Evolutionary conservation across 257 asterid species (phyloP).

Genomic region (Nicotiana attenuata): DNA sequence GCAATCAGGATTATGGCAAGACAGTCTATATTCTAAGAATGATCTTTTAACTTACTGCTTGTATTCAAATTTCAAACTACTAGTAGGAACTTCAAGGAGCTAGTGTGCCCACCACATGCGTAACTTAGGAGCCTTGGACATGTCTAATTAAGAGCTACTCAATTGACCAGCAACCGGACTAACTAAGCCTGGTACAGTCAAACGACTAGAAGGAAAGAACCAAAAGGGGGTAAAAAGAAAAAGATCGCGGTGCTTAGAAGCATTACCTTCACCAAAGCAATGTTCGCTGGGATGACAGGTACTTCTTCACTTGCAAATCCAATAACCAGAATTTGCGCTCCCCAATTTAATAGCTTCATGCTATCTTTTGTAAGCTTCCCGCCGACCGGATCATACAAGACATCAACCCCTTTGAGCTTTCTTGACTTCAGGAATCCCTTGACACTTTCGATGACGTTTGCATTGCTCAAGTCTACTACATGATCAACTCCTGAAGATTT

Average conservation of each 20-base stretch:
- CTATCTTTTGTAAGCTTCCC: constrained; percentile 81
- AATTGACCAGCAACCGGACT: too few species aligned
- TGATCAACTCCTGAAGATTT: constrained; percentile 82
- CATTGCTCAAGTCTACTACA: constrained; percentile 69
- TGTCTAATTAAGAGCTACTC: neutral
- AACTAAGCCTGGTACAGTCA: neutral
- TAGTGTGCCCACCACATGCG: neutral
- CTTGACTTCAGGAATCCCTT: constrained; percentile 62
- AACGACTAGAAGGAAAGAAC: neutral
- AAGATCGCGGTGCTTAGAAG: neutral
- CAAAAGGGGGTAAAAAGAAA: neutral
- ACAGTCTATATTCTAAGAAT: neutral
- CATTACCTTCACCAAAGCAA: constrained; percentile 91
- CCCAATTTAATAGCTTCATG: constrained; percentile 82
- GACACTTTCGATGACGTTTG: constrained; percentile 58
- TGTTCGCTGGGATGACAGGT: constrained; percentile 75
- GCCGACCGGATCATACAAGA: constrained; percentile 94
- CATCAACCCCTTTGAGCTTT: constrained; percentile 89
- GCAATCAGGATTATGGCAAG: neutral
- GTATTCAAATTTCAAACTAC: neutral
- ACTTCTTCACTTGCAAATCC: constrained; percentile 97
- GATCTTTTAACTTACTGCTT: neutral
- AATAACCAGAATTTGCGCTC: constrained; percentile 85
- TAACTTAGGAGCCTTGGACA: neutral
- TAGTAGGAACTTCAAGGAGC: neutral